Evolutionary conservation across 805 yeast species (phyloP).

Genomic region (Saturnispora galanensis): DNA sequence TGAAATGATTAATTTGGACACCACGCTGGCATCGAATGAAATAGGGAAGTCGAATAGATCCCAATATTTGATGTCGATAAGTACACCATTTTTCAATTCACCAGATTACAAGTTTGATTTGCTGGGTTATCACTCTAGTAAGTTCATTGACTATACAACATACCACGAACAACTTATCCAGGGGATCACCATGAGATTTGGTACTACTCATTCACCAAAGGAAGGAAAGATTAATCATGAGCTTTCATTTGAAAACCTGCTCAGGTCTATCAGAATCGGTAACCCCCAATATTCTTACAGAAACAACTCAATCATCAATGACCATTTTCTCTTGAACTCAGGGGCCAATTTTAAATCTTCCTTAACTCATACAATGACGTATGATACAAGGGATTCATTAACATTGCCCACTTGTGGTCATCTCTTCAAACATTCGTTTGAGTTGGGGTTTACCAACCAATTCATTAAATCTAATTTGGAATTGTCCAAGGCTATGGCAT

Average conservation of each 20-base stretch:
- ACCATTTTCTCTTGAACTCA: slow-evolving; percentile 28
- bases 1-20: slow-evolving; percentile 40
- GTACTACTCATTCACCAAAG: slow-evolving; percentile 26
- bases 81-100: slow-evolving; percentile 35
- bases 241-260: slow-evolving; percentile 33
- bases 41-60: slow-evolving; percentile 39
- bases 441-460: slow-evolving; percentile 21
- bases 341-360: slow-evolving; percentile 40
- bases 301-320: slow-evolving; percentile 25
- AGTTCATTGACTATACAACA: slow-evolving; percentile 39
- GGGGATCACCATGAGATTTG: slow-evolving; percentile 34
- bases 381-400: slow-evolving; percentile 36
- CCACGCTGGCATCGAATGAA: slow-evolving; percentile 31
- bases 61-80: slow-evolving; percentile 38
- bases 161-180: slow-evolving; percentile 33
- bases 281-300: slow-evolving; percentile 18
- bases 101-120: slow-evolving; percentile 33
- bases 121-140: slow-evolving; percentile 32
- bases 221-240: slow-evolving; percentile 36
- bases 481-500: slow-evolving; percentile 25
- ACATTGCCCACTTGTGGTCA: slow-evolving; percentile 36
- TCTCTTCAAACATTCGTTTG: slow-evolving; percentile 24
- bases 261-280: slow-evolving; percentile 30
- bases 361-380: slow-evolving; percentile 29
- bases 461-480: slow-evolving; percentile 36